Evolutionary conservation across 257 asterid genomes (phyloP).

Genomic region (Anisodus tanguticus): DNA sequence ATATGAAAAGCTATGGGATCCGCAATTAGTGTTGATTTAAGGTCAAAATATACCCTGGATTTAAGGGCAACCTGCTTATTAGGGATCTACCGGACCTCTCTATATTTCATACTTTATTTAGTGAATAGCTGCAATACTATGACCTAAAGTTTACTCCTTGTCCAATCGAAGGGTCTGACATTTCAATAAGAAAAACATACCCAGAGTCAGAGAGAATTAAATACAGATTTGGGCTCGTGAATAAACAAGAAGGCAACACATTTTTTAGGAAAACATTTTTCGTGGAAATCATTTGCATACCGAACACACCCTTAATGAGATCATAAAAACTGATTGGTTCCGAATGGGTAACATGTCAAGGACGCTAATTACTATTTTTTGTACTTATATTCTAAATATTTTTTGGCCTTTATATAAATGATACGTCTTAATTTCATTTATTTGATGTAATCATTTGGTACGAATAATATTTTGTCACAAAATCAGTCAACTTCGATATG

Average conservation of each 20-base stretch:
- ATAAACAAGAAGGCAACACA: no score
- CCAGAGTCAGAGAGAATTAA: background rate
- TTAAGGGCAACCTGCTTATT: conserved; percentile 27
- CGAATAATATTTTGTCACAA: background rate
- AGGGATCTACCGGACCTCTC: conserved; percentile 7
- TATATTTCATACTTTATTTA: background rate
- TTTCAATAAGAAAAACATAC: background rate
- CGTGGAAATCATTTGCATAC: no score
- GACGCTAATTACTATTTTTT: no score
- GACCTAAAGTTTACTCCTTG: background rate
- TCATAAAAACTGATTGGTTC: no score
- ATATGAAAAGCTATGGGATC: conserved; percentile 24
- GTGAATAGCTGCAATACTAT: background rate
- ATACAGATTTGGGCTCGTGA: no score
- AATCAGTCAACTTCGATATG: background rate
- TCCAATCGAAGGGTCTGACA: background rate
- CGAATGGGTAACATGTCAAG: no score
- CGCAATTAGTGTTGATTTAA: conserved; percentile 24
- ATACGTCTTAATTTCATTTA: background rate
- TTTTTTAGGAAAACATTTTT: no score
- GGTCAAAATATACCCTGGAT: conserved; percentile 38
- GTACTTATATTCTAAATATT: no score
- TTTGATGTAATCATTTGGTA: background rate
- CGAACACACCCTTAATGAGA: no score
- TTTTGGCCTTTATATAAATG: background rate